Base-by-base conservation (phyloP, 2,329 filamentous ascomycete genomes). In the Ambrosiella cleistominuta region DNA sequence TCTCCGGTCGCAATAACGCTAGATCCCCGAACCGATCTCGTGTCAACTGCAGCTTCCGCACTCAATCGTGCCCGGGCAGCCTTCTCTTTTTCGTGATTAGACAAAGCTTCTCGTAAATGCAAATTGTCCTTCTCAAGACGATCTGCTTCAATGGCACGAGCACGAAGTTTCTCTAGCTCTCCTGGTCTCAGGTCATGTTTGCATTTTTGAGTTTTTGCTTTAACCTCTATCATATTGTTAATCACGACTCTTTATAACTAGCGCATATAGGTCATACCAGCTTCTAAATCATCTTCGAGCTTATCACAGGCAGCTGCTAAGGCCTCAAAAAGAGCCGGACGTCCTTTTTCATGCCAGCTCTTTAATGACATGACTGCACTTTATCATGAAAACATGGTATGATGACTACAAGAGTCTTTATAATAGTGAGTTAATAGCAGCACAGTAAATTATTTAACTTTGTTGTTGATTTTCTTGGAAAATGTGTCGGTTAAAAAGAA, bases 81-180 rank as follows among this genome's bases (percentile, higher is more conserved):
- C n/a, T 47, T 47, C 12, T 47, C 44, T 15, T 47, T 60, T 39
- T 60, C 39, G 36, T 53, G 51, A 19, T 50, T 63, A 61, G 8
- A 77, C 60, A 57, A n/a, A 7, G 74, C 68, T 38, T 62, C 64
- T 54, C 66, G 68, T 5, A 79, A 67, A 3, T 66, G 61, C n/a
- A 62, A 63, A 55, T 75, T 76, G 60, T 76, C 72, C 13, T 68
- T 63, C 57, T 74, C 69, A 35, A 78, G 63, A 1, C 62, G 64
- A 12, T 69, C 66, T 17, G 68, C 68, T 35, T 66, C 62, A 13
- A 65, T 66, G n/a, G 66, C 67, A 19, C 63, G 66, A 11, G 60
- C 62, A 47, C 62, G 68, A 4, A 74, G 63, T n/a, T 63, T 62
- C 27, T 68, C 64, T 8, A 74, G 60, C 61, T 74, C 70, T 5